A percentile compares a stretch with the other conserved stretches of the same genome.
Conservation (phyloP, 1,139 yeast species). For the Sugiyamaella xylanicola region DNA sequence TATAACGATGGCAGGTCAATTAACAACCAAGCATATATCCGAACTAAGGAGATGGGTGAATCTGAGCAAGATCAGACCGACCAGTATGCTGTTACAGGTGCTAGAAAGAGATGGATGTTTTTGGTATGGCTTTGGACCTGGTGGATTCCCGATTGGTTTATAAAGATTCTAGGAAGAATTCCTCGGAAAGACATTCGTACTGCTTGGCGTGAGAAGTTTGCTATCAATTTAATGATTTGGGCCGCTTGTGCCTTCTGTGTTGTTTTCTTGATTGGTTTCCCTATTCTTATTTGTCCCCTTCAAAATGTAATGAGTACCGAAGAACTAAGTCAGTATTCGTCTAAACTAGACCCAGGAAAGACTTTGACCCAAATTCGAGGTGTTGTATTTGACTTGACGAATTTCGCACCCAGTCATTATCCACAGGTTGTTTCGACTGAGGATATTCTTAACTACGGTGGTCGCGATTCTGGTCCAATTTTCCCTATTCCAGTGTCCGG, state of each 20-base stretch:
- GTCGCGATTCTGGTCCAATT: constrained; percentile 41
- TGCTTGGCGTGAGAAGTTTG: constrained; percentile 49
- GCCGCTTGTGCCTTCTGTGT: constrained; percentile 42
- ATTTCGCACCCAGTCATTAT: constrained; percentile 45
- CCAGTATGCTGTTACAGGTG: constrained; percentile 33
- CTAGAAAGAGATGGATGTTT: constrained; percentile 43
- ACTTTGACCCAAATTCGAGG: constrained; percentile 45
- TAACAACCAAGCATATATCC: constrained; percentile 38
- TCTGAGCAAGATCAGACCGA: constrained; percentile 43
- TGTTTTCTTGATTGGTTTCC: constrained; percentile 46
- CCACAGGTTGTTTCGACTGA: constrained; percentile 44
- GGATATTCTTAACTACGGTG: constrained; percentile 44
- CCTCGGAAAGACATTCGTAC: constrained; percentile 44
- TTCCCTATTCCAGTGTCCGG: constrained; percentile 48
- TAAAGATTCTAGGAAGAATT: constrained; percentile 40
- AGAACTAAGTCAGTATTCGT: constrained; percentile 41
- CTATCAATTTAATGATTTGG: constrained; percentile 48
- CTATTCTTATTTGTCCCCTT: constrained; percentile 46
- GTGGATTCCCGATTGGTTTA: constrained; percentile 46
- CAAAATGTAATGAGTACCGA: constrained; percentile 43
- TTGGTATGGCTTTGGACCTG: constrained; percentile 45
- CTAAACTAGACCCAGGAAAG: constrained; percentile 38
- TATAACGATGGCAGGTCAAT: constrained; percentile 38
- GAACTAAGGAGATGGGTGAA: constrained; percentile 39
- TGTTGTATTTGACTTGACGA: constrained; percentile 44